Evolutionary conservation across 306 rosid species (phyloP).

Genomic region (Begonia peltatifolia): DNA sequence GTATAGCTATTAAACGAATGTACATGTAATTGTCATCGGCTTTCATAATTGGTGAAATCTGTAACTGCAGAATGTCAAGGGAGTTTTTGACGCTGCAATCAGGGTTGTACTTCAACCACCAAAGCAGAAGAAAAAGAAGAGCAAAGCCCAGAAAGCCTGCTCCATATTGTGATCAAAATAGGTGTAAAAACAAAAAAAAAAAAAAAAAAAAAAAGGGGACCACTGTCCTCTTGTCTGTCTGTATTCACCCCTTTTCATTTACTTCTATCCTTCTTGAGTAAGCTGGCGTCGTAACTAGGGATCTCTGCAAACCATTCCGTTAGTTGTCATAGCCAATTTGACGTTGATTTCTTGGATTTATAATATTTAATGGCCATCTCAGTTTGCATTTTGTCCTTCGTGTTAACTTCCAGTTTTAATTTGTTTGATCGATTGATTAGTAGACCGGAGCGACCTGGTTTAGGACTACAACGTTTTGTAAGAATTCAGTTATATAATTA

Average conservation of each 20-base stretch:
- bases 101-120: conserved; percentile 99
- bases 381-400: no score
- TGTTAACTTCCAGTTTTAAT: no score
- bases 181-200: conserved; percentile 35
- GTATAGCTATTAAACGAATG: conserved; percentile 14
- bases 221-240: conserved; percentile 25
- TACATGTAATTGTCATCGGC: background rate
- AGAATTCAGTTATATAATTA: no score
- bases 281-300: conserved; percentile 12
- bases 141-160: conserved; percentile 89
- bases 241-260: no score
- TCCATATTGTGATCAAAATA: conserved; percentile 75
- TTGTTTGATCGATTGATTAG: no score
- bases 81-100: conserved; percentile 86
- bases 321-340: no score
- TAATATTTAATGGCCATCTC: no score
- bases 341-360: no score
- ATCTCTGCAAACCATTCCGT: no score
- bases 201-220: no score
- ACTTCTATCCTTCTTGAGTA: conserved; percentile 36
- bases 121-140: conserved; percentile 90
- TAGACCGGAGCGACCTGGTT: no score
- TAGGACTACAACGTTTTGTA: no score
- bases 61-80: conserved; percentile 73
- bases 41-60: conserved; percentile 6